Evolutionary conservation across 495 filamentous ascomycete genomes (phyloP).

Genomic region (Tuber microsphaerosporum): DNA sequence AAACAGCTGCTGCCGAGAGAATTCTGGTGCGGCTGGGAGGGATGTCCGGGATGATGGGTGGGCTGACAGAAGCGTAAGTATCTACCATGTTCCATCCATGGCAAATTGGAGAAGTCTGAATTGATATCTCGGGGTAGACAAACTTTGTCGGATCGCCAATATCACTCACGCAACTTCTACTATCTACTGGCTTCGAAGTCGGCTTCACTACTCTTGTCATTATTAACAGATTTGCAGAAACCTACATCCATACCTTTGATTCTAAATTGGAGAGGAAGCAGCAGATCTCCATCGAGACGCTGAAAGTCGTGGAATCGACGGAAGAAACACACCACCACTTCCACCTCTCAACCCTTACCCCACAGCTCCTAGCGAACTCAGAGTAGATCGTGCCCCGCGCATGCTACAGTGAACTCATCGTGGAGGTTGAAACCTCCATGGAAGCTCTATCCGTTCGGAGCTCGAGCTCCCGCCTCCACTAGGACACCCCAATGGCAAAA

Average conservation of each 20-base stretch:
- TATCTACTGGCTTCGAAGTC: slow-evolving; percentile 60
- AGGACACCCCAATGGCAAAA: too few species aligned
- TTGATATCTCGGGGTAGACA: slow-evolving; percentile 24
- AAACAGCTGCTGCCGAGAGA: slow-evolving; percentile 59
- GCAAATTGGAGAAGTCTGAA: neutral
- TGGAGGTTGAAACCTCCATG: too few species aligned
- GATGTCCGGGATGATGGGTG: slow-evolving; percentile 49
- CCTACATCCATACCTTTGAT: slow-evolving; percentile 62
- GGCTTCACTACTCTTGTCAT: slow-evolving; percentile 58
- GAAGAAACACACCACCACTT: too few species aligned
- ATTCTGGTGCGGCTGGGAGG: slow-evolving; percentile 59
- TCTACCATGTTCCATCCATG: neutral
- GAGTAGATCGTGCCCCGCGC: too few species aligned
- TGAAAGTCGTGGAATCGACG: too few species aligned
- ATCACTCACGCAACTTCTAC: slow-evolving; percentile 39
- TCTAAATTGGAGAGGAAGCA: too few species aligned
- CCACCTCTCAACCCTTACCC: too few species aligned
- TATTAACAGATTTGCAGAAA: slow-evolving; percentile 56
- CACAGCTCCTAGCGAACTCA: too few species aligned
- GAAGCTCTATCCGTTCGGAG: too few species aligned
- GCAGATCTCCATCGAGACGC: too few species aligned
- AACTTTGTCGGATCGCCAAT: slow-evolving; percentile 36
- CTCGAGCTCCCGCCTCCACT: too few species aligned
- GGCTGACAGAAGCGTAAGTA: slow-evolving; percentile 37
- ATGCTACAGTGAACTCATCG: too few species aligned